A percentile compares a stretch with the other conserved stretches of the same genome.
phyloP scores from a whole-genome alignment of 805 yeast genomes.

The Metschnikowia lochheadii region DNA sequence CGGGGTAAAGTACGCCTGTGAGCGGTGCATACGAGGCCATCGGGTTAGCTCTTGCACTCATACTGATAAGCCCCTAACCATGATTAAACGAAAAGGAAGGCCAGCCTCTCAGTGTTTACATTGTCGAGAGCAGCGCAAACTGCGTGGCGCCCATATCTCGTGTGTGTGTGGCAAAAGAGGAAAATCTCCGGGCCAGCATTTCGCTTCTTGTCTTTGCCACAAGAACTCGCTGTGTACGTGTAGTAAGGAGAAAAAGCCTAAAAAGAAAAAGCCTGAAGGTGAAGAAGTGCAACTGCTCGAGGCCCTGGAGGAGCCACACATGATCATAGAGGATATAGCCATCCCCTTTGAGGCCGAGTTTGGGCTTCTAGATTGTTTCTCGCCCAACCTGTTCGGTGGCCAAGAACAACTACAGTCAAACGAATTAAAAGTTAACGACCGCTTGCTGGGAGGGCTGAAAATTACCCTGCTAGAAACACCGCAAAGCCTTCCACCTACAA shows the following conservation, averaged over 20 bases:
- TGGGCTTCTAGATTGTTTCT: conserved; percentile 40
- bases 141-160: conserved; percentile 59
- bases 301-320: not conserved
- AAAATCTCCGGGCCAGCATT: conserved; percentile 35
- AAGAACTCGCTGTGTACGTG: conserved; percentile 42
- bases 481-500: not conserved
- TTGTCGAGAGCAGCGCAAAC: conserved; percentile 71
- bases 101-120: conserved; percentile 90
- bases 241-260: conserved; percentile 20
- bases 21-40: conserved; percentile 93
- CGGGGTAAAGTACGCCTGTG: conserved; percentile 95
- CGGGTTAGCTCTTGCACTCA: conserved; percentile 93
- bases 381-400: conserved; percentile 10
- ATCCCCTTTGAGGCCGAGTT: conserved; percentile 30
- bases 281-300: not conserved
- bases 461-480: not conserved
- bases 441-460: not conserved
- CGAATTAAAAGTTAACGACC: not conserved
- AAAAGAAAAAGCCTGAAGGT: conserved; percentile 7
- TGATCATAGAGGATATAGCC: conserved; percentile 26
- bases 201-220: conserved; percentile 36
- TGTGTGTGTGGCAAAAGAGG: conserved; percentile 68
- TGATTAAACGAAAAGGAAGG: conserved; percentile 95
- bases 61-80: conserved; percentile 81
- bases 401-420: not conserved